These are phyloP conservation scores for Drechslerella dactyloides DNA, from an alignment of 2,329 filamentous ascomycete species.

Conservation along the genomic window DNA sequence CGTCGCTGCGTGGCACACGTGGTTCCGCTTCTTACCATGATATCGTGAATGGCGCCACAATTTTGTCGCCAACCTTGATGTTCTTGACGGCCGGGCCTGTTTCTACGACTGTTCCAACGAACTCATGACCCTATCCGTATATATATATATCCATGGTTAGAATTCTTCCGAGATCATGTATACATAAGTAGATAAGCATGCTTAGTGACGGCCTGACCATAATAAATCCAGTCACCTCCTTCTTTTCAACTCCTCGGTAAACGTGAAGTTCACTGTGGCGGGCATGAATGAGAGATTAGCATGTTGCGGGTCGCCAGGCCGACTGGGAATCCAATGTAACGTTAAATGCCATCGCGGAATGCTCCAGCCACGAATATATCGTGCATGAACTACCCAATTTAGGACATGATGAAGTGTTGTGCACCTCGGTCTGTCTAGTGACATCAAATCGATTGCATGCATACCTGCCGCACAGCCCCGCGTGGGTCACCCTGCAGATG, in stretches of 20 bases:
- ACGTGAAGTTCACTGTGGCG: conserved; percentile 76
- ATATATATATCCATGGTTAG: not conserved
- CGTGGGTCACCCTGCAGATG: conserved; percentile 80
- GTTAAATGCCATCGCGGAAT: not conserved
- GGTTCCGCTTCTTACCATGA: conserved; percentile 67
- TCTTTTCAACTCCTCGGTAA: conserved; percentile 79
- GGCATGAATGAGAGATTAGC: not conserved
- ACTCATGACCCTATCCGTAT: conserved; percentile 73
- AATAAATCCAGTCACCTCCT: conserved; percentile 66
- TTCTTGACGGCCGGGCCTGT: conserved; percentile 71
- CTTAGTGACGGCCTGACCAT: conserved; percentile 58
- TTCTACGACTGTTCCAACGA: conserved; percentile 76
- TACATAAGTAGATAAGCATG: not conserved
- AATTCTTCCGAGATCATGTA: no score
- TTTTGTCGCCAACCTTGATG: conserved; percentile 74
- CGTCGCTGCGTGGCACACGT: conserved; percentile 5
- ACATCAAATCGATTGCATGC: conserved; percentile 58
- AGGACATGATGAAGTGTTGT: no score
- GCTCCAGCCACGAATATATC: conserved; percentile 1
- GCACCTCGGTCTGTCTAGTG: no score
- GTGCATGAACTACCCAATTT: no score
- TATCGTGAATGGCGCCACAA: conserved; percentile 83
- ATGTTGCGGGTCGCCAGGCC: conserved; percentile 5
- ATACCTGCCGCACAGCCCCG: conserved; percentile 86
- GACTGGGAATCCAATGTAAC: not conserved